A percentile compares a stretch with the other conserved stretches of the same genome.
These are phyloP conservation scores for Aeminium ludgeri DNA, from an alignment of 495 filamentous ascomycete species.

Conservation along the genomic window DNA sequence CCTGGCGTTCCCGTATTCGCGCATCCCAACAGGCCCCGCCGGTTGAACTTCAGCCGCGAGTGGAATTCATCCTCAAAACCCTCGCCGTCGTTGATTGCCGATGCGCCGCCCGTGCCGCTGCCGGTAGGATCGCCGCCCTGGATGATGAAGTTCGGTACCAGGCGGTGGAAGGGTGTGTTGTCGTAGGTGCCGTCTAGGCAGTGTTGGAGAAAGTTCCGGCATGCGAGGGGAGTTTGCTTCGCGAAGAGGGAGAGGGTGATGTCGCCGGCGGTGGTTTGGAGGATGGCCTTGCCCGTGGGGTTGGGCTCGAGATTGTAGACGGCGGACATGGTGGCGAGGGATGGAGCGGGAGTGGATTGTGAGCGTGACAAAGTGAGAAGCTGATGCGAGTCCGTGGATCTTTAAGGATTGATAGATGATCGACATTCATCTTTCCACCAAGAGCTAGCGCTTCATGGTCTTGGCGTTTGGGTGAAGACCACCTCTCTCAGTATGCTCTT, in stretches of 20 bases:
- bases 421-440: too few relatives aligned
- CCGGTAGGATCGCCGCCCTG: conserved; percentile 78
- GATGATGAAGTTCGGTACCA: conserved; percentile 79
- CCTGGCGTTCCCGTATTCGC: conserved; percentile 60
- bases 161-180: conserved; percentile 79
- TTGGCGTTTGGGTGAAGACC: too few relatives aligned
- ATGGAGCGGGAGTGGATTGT: background rate
- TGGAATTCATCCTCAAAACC: conserved; percentile 88
- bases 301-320: conserved; percentile 90
- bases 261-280: conserved; percentile 79
- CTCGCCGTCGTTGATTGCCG: conserved; percentile 72
- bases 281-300: conserved; percentile 72
- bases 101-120: conserved; percentile 79
- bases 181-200: conserved; percentile 90
- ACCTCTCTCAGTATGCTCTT: too few relatives aligned
- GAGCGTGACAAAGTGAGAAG: too few relatives aligned
- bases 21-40: conserved; percentile 84
- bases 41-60: conserved; percentile 78
- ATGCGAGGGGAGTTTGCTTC: conserved; percentile 77
- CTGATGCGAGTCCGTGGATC: too few relatives aligned
- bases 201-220: conserved; percentile 90
- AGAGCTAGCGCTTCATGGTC: too few relatives aligned
- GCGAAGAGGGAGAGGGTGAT: conserved; percentile 84
- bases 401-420: too few relatives aligned
- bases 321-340: conserved; percentile 49